phyloP scores from a whole-genome alignment of 1,284 basidiomycete species.

The Amylostereum chailletii region DNA sequence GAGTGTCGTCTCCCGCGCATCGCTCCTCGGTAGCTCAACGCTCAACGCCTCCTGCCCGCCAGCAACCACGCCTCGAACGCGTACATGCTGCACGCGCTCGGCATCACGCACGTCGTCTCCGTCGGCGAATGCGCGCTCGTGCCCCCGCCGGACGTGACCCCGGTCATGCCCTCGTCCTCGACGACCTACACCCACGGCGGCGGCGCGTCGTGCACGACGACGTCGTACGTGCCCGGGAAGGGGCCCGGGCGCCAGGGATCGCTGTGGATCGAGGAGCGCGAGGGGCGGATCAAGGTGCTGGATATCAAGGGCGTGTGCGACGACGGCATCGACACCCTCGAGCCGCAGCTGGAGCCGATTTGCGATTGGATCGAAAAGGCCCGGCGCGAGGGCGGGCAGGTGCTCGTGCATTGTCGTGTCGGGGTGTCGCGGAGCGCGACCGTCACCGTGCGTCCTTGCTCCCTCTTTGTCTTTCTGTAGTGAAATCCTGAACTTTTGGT shows the following conservation, averaged over 20 bases:
- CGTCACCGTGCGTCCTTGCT: constrained; percentile 57
- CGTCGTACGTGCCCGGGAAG: constrained; percentile 29
- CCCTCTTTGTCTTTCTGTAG: neutral
- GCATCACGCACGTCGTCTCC: constrained; percentile 95
- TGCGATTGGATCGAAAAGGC: constrained; percentile 93
- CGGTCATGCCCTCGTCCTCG: constrained; percentile 19
- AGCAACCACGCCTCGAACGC: constrained; percentile 92
- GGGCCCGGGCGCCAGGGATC: constrained; percentile 54
- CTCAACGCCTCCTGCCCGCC: constrained; percentile 3
- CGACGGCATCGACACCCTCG: constrained; percentile 92
- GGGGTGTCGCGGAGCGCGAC: constrained; percentile 92
- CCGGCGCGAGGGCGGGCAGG: constrained; percentile 73
- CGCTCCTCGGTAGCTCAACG: neutral
- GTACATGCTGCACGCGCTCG: constrained; percentile 92
- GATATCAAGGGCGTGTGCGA: constrained; percentile 89
- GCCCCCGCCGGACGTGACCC: constrained; percentile 41
- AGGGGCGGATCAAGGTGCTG: constrained; percentile 80
- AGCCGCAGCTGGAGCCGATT: constrained; percentile 80
- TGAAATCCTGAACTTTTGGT: constrained; percentile 1
- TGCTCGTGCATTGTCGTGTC: constrained; percentile 93
- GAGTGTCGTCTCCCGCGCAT: constrained; percentile 25
- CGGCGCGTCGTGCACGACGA: constrained; percentile 21
- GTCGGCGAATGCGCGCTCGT: constrained; percentile 90
- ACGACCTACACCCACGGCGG: too few relatives aligned
- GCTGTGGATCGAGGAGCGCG: constrained; percentile 82